These are phyloP conservation scores for Phytophthora sp. DNA, from an alignment of 352 stramenopile genomes.

Conservation along the genomic window DNA sequence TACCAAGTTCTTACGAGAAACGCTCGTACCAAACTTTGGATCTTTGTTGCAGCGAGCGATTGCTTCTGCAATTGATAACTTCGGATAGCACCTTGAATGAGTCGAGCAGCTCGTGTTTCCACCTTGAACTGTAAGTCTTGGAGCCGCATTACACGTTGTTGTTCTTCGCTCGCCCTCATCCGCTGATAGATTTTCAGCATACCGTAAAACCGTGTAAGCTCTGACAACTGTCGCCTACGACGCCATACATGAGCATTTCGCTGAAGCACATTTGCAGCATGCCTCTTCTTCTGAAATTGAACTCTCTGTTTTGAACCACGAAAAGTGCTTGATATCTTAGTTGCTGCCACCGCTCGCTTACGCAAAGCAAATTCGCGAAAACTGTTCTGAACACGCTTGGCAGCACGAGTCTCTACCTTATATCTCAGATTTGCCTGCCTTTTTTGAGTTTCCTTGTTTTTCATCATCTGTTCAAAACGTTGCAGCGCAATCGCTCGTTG, in stretches of 20 bases:
- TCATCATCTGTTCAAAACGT: slow-evolving; percentile 43
- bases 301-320: slow-evolving; percentile 26
- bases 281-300: slow-evolving; percentile 27
- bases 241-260: slow-evolving; percentile 51
- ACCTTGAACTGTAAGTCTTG: slow-evolving; percentile 25
- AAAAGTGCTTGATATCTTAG: slow-evolving; percentile 38
- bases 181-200: slow-evolving; percentile 42
- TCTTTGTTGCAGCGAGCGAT: slow-evolving; percentile 33
- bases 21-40: slow-evolving; percentile 35
- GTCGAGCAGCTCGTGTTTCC: slow-evolving; percentile 20
- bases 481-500: slow-evolving; percentile 37
- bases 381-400: slow-evolving; percentile 29
- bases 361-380: slow-evolving; percentile 32
- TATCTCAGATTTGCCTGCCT: slow-evolving; percentile 21
- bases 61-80: slow-evolving; percentile 26
- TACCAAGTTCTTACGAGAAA: slow-evolving; percentile 26
- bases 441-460: slow-evolving; percentile 35
- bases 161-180: slow-evolving; percentile 34
- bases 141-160: slow-evolving; percentile 15
- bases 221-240: slow-evolving; percentile 34
- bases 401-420: slow-evolving; percentile 41
- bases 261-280: slow-evolving; percentile 36
- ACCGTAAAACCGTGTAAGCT: slow-evolving; percentile 42
- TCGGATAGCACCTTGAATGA: slow-evolving; percentile 25
- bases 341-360: slow-evolving; percentile 31